Conservation (phyloP, 371 early-diverging fungal species). For the Lichtheimia corymbifera region DNA sequence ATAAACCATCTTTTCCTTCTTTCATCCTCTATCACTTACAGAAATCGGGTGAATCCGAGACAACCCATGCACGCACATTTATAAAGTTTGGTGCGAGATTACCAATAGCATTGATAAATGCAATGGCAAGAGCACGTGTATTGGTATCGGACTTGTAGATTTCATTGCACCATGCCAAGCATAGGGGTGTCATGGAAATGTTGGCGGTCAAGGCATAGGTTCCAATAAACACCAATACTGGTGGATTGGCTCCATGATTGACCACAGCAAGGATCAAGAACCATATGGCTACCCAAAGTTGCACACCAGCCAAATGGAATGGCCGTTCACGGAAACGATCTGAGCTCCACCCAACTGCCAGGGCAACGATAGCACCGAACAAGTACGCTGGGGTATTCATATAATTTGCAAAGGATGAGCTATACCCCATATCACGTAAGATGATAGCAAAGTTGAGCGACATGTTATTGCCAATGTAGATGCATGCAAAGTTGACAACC, state of each 20-base stretch:
- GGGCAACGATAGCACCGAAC: conserved; percentile 25
- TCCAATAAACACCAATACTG: conserved; percentile 12
- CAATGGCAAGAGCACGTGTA: conserved; percentile 39
- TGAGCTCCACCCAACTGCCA: conserved; percentile 13
- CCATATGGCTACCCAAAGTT: conserved; percentile 23
- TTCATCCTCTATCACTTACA: conserved; percentile 6
- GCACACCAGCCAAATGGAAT: conserved; percentile 13
- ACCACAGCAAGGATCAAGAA: conserved; percentile 17
- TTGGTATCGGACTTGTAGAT: conserved; percentile 27
- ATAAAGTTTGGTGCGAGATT: conserved; percentile 40
- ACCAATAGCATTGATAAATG: conserved; percentile 41
- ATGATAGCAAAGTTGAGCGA: conserved; percentile 39
- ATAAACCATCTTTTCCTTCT: too few species aligned
- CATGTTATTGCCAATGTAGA: conserved; percentile 45
- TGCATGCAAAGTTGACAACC: conserved; percentile 33
- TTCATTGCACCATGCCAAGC: conserved; percentile 16
- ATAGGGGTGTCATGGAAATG: conserved; percentile 4
- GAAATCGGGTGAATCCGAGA: conserved; percentile 26
- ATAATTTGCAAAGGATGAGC: conserved; percentile 35
- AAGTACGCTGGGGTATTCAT: conserved; percentile 45
- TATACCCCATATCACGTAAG: conserved; percentile 31
- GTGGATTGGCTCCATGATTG: conserved; percentile 12
- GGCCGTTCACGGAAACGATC: conserved; percentile 15
- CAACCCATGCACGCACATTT: conserved; percentile 35
- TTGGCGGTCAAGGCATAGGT: conserved; percentile 9